phyloP scores from a whole-genome alignment of 2,329 filamentous ascomycete species.

The Sarocladium strictum region DNA sequence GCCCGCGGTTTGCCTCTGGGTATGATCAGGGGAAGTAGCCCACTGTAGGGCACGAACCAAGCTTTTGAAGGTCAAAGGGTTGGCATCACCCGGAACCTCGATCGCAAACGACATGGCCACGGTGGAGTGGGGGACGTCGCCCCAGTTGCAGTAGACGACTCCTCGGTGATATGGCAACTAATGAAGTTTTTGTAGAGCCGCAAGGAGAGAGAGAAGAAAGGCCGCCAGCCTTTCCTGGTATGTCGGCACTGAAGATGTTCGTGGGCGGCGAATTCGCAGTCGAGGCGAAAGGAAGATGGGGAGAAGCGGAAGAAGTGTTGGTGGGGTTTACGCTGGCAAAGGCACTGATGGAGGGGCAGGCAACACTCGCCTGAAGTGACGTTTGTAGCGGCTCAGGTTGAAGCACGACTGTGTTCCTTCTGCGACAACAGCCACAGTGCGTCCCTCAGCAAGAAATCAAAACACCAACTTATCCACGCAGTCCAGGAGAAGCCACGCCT shows the following conservation, averaged over 20 bases:
- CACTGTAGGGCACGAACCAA: constrained; percentile 59
- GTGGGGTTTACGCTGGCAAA: not conserved
- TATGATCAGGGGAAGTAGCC: constrained; percentile 56
- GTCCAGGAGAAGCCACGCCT: too few species aligned
- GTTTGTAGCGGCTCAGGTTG: not conserved
- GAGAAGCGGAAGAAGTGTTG: not conserved
- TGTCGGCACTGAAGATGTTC: not conserved
- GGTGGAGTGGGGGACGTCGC: not conserved
- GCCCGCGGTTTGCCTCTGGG: constrained; percentile 59
- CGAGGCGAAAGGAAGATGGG: not conserved
- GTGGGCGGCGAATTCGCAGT: not conserved
- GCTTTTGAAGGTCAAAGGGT: constrained; percentile 57
- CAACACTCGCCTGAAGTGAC: not conserved
- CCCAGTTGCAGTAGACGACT: not conserved
- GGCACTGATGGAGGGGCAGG: not conserved
- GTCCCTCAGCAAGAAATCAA: too few species aligned
- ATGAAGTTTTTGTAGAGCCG: not conserved
- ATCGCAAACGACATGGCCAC: constrained; percentile 61
- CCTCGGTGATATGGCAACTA: not conserved
- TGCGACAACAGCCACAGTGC: too few species aligned
- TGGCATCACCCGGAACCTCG: constrained; percentile 78
- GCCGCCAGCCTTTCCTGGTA: not conserved
- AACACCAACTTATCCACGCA: too few species aligned
- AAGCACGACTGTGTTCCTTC: too few species aligned
- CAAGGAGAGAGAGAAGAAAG: not conserved